phyloP scores from a whole-genome alignment of 129 eudicot genomes.

The Chrysanthemum lavandulifolium region DNA sequence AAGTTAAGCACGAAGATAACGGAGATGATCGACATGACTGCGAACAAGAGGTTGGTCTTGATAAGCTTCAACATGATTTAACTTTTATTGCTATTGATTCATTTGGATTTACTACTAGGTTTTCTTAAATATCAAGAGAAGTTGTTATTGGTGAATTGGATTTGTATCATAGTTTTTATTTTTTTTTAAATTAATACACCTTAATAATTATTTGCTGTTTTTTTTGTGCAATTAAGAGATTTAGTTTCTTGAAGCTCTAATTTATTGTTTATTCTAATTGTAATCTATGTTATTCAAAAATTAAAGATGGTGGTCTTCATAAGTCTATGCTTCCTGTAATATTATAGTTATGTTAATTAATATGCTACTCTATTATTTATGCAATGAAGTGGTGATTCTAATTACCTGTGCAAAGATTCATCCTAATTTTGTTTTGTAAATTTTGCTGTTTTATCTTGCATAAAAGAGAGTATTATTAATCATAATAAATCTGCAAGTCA shows the following conservation, averaged over 20 bases:
- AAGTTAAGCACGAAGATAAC: conserved; percentile 34
- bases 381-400: no score
- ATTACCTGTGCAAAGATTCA: no score
- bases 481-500: no score
- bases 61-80: conserved; percentile 10
- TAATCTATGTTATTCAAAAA: background rate
- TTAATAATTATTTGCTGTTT: background rate
- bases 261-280: background rate
- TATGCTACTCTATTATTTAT: no score
- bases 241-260: background rate
- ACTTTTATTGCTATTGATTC: background rate
- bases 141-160: background rate
- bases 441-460: no score
- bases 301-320: background rate
- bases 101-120: background rate
- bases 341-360: no score
- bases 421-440: no score
- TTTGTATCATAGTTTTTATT: no score
- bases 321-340: no score
- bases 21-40: conserved; percentile 22
- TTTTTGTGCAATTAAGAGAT: background rate
- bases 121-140: conserved; percentile 14
- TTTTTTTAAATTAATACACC: no score
- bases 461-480: no score
- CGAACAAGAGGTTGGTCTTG: conserved; percentile 28